Base-by-base conservation (phyloP, 2,329 filamentous ascomycete species). In the Coniochaeta prunicola region DNA sequence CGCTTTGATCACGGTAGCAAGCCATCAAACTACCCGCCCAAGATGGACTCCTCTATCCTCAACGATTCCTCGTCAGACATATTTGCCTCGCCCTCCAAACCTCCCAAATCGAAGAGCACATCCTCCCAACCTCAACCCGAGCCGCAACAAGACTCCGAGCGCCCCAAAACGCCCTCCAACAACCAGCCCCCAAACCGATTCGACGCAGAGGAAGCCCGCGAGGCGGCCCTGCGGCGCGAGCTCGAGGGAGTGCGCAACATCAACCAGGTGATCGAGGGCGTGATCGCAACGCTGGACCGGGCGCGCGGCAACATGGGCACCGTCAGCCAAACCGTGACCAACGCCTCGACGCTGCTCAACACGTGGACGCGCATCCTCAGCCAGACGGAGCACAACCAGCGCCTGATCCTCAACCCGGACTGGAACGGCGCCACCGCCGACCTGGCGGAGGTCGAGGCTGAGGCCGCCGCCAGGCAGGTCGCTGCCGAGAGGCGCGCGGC, bases 321-420 rank as follows among this genome's bases (percentile, higher is more conserved):
- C 26, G 92, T 97, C 36, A 89, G 89, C 58, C 83, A 83, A 62
- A 97, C 94, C 3, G 92, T 97, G 45, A 83, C 83, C 64, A 93
- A 92, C 58, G 92, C 94, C 3, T 96, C 92, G 15, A 90, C 89
- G 1, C 83, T 99, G 15, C 85, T 99, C 33, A 92, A 96, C 67
- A 96, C 92, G 17, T 99, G 93, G 93, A 96, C 92, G 9, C 87
- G 92, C 57, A 97, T 99, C 64, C 83, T 99, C 13, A 94, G 91
- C 7, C 94, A 99, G 73, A 97, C 94, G 4, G 94, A 99, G 74
- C 94, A 99, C 74, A 97, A 96, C 70, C 92, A 97, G 72, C 87
- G 94, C 26, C 79, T 99, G 56, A 88, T 99, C 50, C 80, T 97
- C 53, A 89, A 96, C 68, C 90, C 91, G 1, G 80, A 85, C 60